Base-by-base conservation (phyloP, 2,329 filamentous ascomycete genomes). In the Phyllosticta capitalensis region DNA sequence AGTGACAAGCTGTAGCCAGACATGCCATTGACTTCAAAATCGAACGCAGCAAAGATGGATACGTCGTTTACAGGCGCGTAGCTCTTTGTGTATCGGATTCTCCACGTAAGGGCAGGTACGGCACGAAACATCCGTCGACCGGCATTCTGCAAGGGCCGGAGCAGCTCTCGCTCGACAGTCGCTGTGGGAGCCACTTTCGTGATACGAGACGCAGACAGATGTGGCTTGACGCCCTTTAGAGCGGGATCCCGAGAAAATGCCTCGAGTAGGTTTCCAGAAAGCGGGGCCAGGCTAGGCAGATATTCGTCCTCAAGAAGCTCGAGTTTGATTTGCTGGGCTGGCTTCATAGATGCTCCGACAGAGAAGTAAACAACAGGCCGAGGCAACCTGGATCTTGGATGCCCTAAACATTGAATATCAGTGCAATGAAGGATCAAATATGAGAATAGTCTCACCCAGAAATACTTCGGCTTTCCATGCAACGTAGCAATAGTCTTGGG, bases 251-350 rank as follows among this genome's bases (percentile, higher is more conserved):
- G 78, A 56, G 81, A 79, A 62, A 92, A 88, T 2, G 89, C 81
- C 67, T 89, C 86, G 14, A 94, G 81, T n/a, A 92, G 77, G 69
- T 92, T 94, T 63, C 89, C 78, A 1, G 87, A 85, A 6, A 85
- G 81, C 0, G 89, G 85, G 24, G 85, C 74, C 60, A 84, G 83
- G 67, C 86, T 89, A 38, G 83, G 81, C 30, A 92, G 78, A 67
- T 90, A 90, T 56, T 87, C 85, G 61, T 82, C 78, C 9, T 76
- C 74, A 21, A 72, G 63, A 9, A 74, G 71, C 45, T 78, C 75
- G 10, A 72, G 69, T 45, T 75, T 72, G 12, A 76, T 71, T 45
- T 74, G 68, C 30, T 78, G 74, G 14, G 76, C 71, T 2, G 83
- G 81, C 66, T 80, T 84, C 62, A 89, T 72, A 63, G 79, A 83